Conservation (phyloP, 2,329 filamentous ascomycete genomes). For the Talaromyces sp. region DNA sequence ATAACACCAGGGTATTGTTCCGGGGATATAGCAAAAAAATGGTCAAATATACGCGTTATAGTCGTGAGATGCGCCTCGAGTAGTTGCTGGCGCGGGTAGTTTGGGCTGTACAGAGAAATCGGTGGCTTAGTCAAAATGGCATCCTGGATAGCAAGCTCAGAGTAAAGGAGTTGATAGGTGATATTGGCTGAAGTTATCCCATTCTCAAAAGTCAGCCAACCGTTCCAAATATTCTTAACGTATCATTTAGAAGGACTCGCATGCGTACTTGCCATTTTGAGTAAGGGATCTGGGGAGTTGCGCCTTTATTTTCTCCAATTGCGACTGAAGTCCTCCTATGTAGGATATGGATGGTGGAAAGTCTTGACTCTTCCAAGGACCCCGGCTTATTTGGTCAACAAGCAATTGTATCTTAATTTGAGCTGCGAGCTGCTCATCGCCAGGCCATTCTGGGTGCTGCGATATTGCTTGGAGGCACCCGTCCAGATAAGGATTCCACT, state of each 20-base stretch:
- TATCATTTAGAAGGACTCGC: not conserved
- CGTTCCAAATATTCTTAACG: not conserved
- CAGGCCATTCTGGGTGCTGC: slow-evolving; percentile 2
- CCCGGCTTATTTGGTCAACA: not conserved
- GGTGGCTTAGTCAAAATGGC: not conserved
- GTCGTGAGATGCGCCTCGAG: slow-evolving; percentile 6
- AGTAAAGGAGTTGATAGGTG: not conserved
- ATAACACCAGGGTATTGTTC: not conserved
- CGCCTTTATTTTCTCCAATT: slow-evolving; percentile 4
- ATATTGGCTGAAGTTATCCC: not conserved
- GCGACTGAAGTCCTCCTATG: slow-evolving; percentile 1
- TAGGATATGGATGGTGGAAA: slow-evolving; percentile 1
- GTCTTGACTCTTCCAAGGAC: slow-evolving; percentile 3
- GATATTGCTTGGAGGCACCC: not conserved
- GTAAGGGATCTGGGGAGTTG: not conserved
- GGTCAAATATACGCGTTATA: not conserved
- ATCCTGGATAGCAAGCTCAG: slow-evolving; percentile 3
- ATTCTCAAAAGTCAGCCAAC: not conserved
- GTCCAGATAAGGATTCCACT: slow-evolving; percentile 4
- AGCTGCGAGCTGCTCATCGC: slow-evolving; percentile 3
- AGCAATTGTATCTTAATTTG: slow-evolving; percentile 5
- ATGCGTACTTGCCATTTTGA: not conserved
- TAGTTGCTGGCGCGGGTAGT: slow-evolving; percentile 1
- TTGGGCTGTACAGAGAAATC: slow-evolving; percentile 3
- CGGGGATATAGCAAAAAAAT: not conserved